Evolutionary conservation across 306 rosid species (phyloP).

Genomic region (Castanospermum australe): DNA sequence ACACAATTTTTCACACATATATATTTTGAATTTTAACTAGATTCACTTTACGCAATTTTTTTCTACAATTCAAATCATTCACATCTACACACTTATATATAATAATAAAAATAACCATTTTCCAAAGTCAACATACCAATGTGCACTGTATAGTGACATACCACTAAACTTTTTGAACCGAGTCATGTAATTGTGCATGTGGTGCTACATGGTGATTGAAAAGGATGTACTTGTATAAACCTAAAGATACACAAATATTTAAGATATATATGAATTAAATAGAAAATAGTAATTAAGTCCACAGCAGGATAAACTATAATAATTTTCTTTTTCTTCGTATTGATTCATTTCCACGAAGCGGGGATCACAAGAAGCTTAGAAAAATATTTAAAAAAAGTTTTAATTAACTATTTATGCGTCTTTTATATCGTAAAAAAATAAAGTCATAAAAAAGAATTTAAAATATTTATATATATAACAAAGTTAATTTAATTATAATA

Average conservation of each 20-base stretch:
- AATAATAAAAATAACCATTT: not conserved
- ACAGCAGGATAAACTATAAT: not conserved
- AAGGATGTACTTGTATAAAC: not conserved
- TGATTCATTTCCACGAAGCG: not conserved
- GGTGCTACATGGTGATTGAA: not conserved
- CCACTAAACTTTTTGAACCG: not conserved
- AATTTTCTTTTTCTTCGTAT: not conserved
- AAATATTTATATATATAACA: too few species aligned
- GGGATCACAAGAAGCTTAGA: not conserved
- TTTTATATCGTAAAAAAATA: too few species aligned
- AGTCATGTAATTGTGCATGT: not conserved
- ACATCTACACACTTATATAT: not conserved
- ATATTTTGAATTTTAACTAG: not conserved
- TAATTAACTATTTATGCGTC: too few species aligned
- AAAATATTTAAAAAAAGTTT: too few species aligned
- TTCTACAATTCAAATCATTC: not conserved
- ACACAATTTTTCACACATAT: too few species aligned
- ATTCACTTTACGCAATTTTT: not conserved
- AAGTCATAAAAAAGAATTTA: too few species aligned
- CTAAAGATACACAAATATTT: not conserved
- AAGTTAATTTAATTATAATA: too few species aligned
- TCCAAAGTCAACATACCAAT: not conserved
- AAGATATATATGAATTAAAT: not conserved
- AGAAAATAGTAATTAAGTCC: not conserved
- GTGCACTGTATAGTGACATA: not conserved